A percentile compares a stretch with the other conserved stretches of the same genome.
These are phyloP conservation scores for Phytophthora fragariaefolia DNA, from an alignment of 352 stramenopile genomes.

Conservation along the genomic window DNA sequence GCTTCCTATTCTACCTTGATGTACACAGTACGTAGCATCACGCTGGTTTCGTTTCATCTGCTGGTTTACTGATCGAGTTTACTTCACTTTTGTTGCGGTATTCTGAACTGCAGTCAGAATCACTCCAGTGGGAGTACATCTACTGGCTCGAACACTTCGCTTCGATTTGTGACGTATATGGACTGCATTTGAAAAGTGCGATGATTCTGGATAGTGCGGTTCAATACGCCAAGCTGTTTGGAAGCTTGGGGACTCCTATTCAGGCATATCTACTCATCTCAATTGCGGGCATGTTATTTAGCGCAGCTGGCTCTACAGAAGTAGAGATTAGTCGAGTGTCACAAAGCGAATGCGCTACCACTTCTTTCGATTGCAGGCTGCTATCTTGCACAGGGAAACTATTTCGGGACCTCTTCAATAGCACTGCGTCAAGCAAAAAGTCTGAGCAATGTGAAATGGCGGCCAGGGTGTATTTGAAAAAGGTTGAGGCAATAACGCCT, in stretches of 20 bases:
- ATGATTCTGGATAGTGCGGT: slow-evolving; percentile 47
- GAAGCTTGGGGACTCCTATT: slow-evolving; percentile 18
- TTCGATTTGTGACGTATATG: slow-evolving; percentile 48
- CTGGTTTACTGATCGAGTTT: slow-evolving; percentile 14
- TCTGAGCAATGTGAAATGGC: slow-evolving; percentile 40
- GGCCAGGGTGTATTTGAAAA: slow-evolving; percentile 46
- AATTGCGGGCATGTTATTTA: slow-evolving; percentile 35
- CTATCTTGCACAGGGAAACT: slow-evolving; percentile 19
- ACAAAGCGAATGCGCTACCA: not conserved
- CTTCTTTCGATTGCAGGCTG: slow-evolving; percentile 25
- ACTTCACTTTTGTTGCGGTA: slow-evolving; percentile 1
- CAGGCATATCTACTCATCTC: slow-evolving; percentile 32
- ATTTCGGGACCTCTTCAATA: slow-evolving; percentile 33
- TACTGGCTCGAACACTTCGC: slow-evolving; percentile 72
- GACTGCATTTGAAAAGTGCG: slow-evolving; percentile 36
- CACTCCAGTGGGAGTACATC: slow-evolving; percentile 60
- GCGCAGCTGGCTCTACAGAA: slow-evolving; percentile 24
- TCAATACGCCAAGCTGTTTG: slow-evolving; percentile 40
- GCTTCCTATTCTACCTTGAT: slow-evolving; percentile 18
- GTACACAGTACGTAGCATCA: slow-evolving; percentile 37
- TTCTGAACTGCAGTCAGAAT: slow-evolving; percentile 58
- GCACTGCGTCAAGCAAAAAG: slow-evolving; percentile 12
- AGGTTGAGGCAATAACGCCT: slow-evolving; percentile 33
- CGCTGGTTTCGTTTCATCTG: not conserved
- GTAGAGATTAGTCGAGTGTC: not conserved